A percentile compares a stretch with the other conserved stretches of the same genome.
These are phyloP conservation scores for Haplosporangium gracile DNA, from an alignment of 192 early-diverging fungal genomes.

Conservation along the genomic window DNA sequence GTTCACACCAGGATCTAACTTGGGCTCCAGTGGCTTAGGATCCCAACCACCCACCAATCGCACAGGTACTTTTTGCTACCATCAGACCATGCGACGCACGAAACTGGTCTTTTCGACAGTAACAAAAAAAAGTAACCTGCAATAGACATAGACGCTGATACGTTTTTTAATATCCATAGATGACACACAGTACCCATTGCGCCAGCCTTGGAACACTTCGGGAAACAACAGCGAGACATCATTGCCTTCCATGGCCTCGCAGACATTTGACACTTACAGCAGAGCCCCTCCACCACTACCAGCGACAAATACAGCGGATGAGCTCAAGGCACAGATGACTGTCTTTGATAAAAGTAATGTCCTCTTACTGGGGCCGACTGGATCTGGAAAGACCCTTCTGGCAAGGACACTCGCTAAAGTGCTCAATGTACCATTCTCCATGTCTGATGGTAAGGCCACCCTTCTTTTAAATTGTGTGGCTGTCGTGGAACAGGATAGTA, in stretches of 20 bases:
- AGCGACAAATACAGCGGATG: background rate
- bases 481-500: background rate
- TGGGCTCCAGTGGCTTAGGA: background rate
- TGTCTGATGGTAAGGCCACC: constrained; percentile 72
- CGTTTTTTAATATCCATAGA: background rate
- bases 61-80: background rate
- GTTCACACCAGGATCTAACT: background rate
- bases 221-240: constrained; percentile 20
- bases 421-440: constrained; percentile 86
- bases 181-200: constrained; percentile 46
- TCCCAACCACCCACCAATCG: background rate
- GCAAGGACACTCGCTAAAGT: constrained; percentile 86
- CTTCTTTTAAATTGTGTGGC: background rate
- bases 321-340: constrained; percentile 26
- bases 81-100: background rate
- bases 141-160: background rate
- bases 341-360: constrained; percentile 91
- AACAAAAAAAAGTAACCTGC: background rate
- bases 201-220: constrained; percentile 49
- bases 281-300: constrained; percentile 7
- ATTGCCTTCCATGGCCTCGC: constrained; percentile 45
- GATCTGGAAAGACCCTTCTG: constrained; percentile 86
- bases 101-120: background rate
- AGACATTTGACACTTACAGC: constrained; percentile 45
- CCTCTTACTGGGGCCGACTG: constrained; percentile 84